Evolutionary conservation across 495 filamentous ascomycete genomes (phyloP).

Genomic region (Daldinia loculata): DNA sequence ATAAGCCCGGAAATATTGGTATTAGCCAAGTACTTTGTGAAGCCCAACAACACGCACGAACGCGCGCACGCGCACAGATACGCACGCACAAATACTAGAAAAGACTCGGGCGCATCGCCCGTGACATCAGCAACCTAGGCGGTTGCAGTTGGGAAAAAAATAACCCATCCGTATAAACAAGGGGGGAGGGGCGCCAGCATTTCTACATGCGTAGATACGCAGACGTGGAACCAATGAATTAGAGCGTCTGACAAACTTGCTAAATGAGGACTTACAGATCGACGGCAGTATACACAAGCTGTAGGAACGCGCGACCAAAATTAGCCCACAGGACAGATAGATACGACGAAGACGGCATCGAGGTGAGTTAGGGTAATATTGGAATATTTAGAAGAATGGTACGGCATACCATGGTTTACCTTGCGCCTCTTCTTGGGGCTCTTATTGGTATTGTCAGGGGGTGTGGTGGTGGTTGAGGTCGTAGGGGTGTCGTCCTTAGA

Average conservation of each 20-base stretch:
- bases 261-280: slow-evolving; percentile 82
- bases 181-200: slow-evolving; percentile 30
- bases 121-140: slow-evolving; percentile 35
- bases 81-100: slow-evolving; percentile 22
- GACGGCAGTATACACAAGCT: slow-evolving; percentile 99
- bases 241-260: slow-evolving; percentile 39
- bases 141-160: slow-evolving; percentile 9
- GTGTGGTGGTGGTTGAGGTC: slow-evolving; percentile 48
- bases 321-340: slow-evolving; percentile 51
- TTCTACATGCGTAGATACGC: slow-evolving; percentile 42
- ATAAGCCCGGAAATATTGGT: slow-evolving; percentile 51
- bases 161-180: slow-evolving; percentile 28
- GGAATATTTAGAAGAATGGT: slow-evolving; percentile 33
- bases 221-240: slow-evolving; percentile 50
- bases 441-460: slow-evolving; percentile 57
- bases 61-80: slow-evolving; percentile 33
- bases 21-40: slow-evolving; percentile 41
- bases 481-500: slow-evolving; percentile 54
- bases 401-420: slow-evolving; percentile 93
- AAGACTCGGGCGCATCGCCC: slow-evolving; percentile 32
- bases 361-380: slow-evolving; percentile 48
- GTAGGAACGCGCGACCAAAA: slow-evolving; percentile 58
- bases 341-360: slow-evolving; percentile 39
- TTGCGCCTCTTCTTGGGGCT: slow-evolving; percentile 97
- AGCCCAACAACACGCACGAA: slow-evolving; percentile 39